Percentiles rank a stretch among this genome's conserved stretches.
Conservation (phyloP, 768 basidiomycete genomes). For the Leccinum variicolor region DNA sequence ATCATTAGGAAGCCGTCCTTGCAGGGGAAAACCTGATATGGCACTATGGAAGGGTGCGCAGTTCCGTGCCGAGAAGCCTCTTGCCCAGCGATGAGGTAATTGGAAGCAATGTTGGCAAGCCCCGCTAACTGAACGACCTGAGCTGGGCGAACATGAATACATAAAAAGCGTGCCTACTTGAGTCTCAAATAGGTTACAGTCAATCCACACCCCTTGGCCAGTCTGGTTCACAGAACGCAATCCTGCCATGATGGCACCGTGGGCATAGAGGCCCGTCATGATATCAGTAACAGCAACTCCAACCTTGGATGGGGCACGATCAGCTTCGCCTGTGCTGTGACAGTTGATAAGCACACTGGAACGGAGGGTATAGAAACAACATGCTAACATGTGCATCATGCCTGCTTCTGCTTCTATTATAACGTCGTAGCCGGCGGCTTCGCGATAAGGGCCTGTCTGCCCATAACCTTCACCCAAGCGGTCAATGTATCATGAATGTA, state of each 20-base stretch:
- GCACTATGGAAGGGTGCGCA: constrained; percentile 89
- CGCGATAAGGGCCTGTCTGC: constrained; percentile 85
- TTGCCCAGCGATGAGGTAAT: constrained; percentile 83
- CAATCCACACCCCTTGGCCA: constrained; percentile 86
- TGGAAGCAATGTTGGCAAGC: constrained; percentile 88
- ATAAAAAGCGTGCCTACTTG: constrained; percentile 51
- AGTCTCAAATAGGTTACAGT: constrained; percentile 89
- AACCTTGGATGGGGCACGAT: constrained; percentile 87
- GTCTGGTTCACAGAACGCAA: constrained; percentile 79
- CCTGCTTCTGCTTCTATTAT: constrained; percentile 88
- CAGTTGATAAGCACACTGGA: constrained; percentile 9
- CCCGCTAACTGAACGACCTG: constrained; percentile 66
- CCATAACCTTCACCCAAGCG: constrained; percentile 54
- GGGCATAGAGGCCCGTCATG: constrained; percentile 84
- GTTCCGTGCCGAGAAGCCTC: constrained; percentile 90
- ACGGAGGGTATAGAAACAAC: constrained; percentile 8
- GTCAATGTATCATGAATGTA: neutral
- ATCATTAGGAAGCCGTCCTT: constrained; percentile 90
- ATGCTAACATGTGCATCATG: constrained; percentile 83
- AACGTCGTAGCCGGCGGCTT: constrained; percentile 86
- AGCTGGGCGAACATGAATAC: neutral
- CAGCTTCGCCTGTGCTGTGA: constrained; percentile 80
- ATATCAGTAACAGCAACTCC: constrained; percentile 93
- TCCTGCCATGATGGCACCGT: constrained; percentile 90
- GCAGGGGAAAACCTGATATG: constrained; percentile 89